phyloP scores from a whole-genome alignment of 345 rosid genomes.

The Isatis tinctoria region DNA sequence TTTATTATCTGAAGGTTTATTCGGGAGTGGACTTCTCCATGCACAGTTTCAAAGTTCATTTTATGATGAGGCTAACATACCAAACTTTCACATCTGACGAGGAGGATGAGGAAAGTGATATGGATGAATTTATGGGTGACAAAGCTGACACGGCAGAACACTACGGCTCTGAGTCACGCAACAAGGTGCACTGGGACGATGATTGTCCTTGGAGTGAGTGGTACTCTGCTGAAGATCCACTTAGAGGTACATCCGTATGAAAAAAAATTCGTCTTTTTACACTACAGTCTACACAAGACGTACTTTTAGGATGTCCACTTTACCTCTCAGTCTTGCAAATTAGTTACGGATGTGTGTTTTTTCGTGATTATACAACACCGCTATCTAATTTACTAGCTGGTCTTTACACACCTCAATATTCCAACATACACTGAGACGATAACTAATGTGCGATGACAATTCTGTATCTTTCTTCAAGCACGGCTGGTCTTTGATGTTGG shows the following conservation, averaged over 20 bases:
- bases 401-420: conserved; percentile 1
- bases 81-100: conserved; percentile 64
- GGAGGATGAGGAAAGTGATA: conserved; percentile 53
- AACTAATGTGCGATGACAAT: not conserved
- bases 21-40: conserved; percentile 61
- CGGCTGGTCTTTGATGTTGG: conserved; percentile 19
- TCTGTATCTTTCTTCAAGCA: not conserved
- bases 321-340: not conserved
- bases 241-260: conserved; percentile 52
- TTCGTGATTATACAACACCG: not conserved
- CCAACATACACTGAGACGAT: not conserved
- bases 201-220: conserved; percentile 99
- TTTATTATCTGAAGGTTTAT: conserved; percentile 63
- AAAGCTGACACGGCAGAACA: conserved; percentile 44
- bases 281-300: not conserved
- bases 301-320: not conserved
- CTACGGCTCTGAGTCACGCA: conserved; percentile 43
- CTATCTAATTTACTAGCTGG: conserved; percentile 5
- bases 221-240: conserved; percentile 94
- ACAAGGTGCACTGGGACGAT: conserved; percentile 81
- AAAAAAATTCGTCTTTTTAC: not conserved
- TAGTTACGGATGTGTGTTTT: not conserved
- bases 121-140: conserved; percentile 47
- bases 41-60: conserved; percentile 68
- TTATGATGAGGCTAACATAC: conserved; percentile 85